These are phyloP conservation scores for Xylaria sp. DNA, from an alignment of 495 filamentous ascomycete genomes.

Conservation along the genomic window DNA sequence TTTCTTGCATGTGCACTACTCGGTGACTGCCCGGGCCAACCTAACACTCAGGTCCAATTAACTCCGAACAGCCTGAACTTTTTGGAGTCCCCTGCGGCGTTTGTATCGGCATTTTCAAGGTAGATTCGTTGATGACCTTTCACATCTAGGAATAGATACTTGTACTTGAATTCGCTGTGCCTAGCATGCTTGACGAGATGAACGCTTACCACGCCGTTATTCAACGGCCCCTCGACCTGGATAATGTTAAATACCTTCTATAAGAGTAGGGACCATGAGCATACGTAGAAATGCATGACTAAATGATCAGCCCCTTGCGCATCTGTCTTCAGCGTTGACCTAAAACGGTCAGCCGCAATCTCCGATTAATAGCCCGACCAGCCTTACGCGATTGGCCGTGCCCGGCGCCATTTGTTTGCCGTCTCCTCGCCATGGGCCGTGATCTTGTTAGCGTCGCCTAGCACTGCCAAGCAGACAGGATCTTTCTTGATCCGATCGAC, in stretches of 20 bases:
- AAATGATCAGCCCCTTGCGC: slow-evolving; percentile 79
- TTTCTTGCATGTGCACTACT: not conserved
- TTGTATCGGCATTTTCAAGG: slow-evolving; percentile 65
- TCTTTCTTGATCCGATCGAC: slow-evolving; percentile 80
- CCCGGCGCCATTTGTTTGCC: slow-evolving; percentile 80
- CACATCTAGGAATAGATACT: slow-evolving; percentile 81
- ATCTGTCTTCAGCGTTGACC: slow-evolving; percentile 73
- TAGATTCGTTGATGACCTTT: slow-evolving; percentile 64
- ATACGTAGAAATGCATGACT: slow-evolving; percentile 86
- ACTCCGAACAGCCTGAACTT: slow-evolving; percentile 68
- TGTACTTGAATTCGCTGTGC: slow-evolving; percentile 75
- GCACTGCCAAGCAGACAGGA: slow-evolving; percentile 69
- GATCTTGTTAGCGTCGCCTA: slow-evolving; percentile 79
- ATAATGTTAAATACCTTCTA: slow-evolving; percentile 30
- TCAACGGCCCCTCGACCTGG: slow-evolving; percentile 82
- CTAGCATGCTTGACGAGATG: slow-evolving; percentile 73
- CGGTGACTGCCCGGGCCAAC: not conserved
- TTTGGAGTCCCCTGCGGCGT: slow-evolving; percentile 40
- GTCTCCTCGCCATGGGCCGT: slow-evolving; percentile 85
- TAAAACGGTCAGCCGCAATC: slow-evolving; percentile 42
- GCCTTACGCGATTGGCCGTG: slow-evolving; percentile 82
- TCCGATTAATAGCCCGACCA: not conserved
- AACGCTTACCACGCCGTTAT: slow-evolving; percentile 73
- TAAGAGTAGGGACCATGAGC: slow-evolving; percentile 22
- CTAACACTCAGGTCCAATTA: slow-evolving; percentile 60